phyloP scores from a whole-genome alignment of 371 early-diverging fungal species.

The Mucor indicus region DNA sequence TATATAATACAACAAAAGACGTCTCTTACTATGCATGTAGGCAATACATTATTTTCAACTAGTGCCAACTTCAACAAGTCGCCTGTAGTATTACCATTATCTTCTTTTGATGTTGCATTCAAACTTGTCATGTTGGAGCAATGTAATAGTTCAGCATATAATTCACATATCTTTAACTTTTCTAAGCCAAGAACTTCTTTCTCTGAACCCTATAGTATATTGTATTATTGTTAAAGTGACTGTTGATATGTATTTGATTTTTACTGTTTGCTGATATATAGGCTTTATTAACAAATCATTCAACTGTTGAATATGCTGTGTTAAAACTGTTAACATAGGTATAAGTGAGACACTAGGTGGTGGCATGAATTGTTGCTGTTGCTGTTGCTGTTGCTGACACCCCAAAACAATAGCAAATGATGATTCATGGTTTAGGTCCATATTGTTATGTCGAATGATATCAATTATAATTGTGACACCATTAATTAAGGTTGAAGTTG shows the following conservation, averaged over 20 bases:
- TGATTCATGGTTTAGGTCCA: constrained; percentile 37
- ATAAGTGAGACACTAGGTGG: constrained; percentile 50
- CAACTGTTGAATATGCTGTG: constrained; percentile 66
- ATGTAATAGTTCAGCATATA: constrained; percentile 93
- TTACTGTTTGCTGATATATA: constrained; percentile 31
- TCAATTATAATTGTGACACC: constrained; percentile 94
- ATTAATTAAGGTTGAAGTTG: constrained; percentile 82
- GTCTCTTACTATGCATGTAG: constrained; percentile 55
- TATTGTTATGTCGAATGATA: constrained; percentile 89
- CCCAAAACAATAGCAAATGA: constrained; percentile 6
- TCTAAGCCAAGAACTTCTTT: constrained; percentile 97
- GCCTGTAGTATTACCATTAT: constrained; percentile 49
- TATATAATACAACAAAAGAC: constrained; percentile 7
- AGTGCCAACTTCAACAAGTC: constrained; percentile 68
- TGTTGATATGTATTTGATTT: background rate
- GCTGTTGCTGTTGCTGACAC: too few relatives aligned
- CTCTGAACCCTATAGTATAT: too few relatives aligned
- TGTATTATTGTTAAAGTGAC: constrained; percentile 66
- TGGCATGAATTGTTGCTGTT: constrained; percentile 10
- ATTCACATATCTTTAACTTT: constrained; percentile 89
- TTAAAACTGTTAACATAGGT: constrained; percentile 78
- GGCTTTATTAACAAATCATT: constrained; percentile 57
- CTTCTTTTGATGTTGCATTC: background rate
- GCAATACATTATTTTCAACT: constrained; percentile 61
- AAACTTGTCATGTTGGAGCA: constrained; percentile 73